Percentiles rank a stretch among this genome's conserved stretches.
phyloP scores from a whole-genome alignment of 1,284 basidiomycete species.

The Malassezia nana region DNA sequence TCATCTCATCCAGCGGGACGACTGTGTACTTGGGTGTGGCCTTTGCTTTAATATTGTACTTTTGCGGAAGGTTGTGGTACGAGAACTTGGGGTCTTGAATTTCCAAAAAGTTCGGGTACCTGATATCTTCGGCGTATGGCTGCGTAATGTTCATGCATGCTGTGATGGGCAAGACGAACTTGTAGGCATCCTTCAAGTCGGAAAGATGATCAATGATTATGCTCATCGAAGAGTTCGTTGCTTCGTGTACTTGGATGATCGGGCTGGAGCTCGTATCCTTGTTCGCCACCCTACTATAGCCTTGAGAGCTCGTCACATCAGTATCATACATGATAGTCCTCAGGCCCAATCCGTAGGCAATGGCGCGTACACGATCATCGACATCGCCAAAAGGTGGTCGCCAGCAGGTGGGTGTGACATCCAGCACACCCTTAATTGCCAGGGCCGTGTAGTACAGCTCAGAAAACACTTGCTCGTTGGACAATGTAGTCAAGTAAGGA shows the following conservation, averaged over 20 bases:
- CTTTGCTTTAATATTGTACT: conserved; percentile 21
- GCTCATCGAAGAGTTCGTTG: conserved; percentile 39
- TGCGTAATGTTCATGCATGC: conserved; percentile 43
- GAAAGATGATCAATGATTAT: conserved; percentile 29
- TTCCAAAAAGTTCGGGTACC: conserved; percentile 41
- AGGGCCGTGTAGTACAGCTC: conserved; percentile 55
- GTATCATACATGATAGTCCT: conserved; percentile 50
- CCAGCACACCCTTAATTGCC: conserved; percentile 52
- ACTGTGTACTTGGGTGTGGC: neutral
- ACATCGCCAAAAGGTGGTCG: conserved; percentile 53
- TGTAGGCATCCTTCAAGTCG: conserved; percentile 32
- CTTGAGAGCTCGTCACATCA: conserved; percentile 46
- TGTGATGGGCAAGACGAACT: conserved; percentile 40
- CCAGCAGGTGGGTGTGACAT: conserved; percentile 53
- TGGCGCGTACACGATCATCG: conserved; percentile 54
- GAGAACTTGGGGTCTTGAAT: conserved; percentile 50
- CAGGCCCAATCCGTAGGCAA: conserved; percentile 53
- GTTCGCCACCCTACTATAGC: conserved; percentile 51
- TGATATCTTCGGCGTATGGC: conserved; percentile 51
- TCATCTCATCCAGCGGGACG: neutral
- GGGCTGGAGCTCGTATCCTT: conserved; percentile 29
- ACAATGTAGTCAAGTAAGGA: conserved; percentile 52
- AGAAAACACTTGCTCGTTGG: conserved; percentile 53
- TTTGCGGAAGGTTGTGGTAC: conserved; percentile 38
- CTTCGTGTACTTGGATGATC: conserved; percentile 43